A percentile compares a stretch with the other conserved stretches of the same genome.
phyloP scores from a whole-genome alignment of 1,284 basidiomycete species.

The Irpex sp. region DNA sequence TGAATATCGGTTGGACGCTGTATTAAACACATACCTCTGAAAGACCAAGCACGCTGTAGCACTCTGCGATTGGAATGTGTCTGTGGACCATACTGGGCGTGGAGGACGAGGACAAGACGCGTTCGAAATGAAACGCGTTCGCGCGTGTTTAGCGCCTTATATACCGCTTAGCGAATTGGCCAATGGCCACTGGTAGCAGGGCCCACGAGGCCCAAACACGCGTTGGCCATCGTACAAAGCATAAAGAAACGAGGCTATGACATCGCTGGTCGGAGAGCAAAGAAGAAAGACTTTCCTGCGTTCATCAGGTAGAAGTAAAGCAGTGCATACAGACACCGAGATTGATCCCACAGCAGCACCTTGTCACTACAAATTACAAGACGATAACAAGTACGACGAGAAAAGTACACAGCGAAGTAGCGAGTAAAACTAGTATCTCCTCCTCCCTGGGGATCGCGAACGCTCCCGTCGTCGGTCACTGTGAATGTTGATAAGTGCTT shows the following conservation, averaged over 20 bases:
- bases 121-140: conserved; percentile 1
- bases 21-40: conserved; percentile 40
- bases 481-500: conserved; percentile 1
- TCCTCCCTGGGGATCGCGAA: conserved; percentile 72
- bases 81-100: conserved; percentile 30
- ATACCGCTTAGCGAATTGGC: not conserved
- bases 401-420: not conserved
- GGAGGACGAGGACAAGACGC: not conserved
- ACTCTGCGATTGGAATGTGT: conserved; percentile 39
- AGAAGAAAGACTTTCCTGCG: not conserved
- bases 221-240: not conserved
- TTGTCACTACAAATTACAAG: not conserved
- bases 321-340: not conserved
- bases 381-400: conserved; percentile 1
- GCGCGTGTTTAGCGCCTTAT: not conserved
- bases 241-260: not conserved
- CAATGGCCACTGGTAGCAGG: not conserved
- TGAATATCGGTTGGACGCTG: conserved; percentile 7
- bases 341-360: not conserved
- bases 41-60: conserved; percentile 57
- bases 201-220: not conserved
- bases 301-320: not conserved
- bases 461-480: conserved; percentile 52
- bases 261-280: not conserved
- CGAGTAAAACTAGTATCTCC: conserved; percentile 55